Evolutionary conservation across 768 basidiomycete genomes (phyloP).

Genomic region (Kwoniella mangroviensis): DNA sequence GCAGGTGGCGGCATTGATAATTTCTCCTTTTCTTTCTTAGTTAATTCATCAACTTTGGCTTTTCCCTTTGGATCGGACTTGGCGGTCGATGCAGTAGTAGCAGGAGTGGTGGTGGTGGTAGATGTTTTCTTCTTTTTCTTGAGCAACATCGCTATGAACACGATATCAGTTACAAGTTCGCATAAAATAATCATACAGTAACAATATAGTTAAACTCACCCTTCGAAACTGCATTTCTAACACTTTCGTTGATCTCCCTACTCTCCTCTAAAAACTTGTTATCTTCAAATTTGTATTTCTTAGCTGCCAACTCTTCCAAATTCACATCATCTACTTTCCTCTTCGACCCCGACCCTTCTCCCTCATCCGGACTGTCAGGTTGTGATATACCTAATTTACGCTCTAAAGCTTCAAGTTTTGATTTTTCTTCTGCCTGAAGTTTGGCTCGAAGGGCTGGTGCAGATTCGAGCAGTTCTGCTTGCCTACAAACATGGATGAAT

Average conservation of each 20-base stretch:
- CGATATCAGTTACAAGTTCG: background rate
- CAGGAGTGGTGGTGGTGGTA: conserved; percentile 18
- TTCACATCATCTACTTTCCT: conserved; percentile 48
- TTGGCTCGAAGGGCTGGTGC: conserved; percentile 82
- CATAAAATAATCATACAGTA: background rate
- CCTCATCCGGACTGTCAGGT: conserved; percentile 12
- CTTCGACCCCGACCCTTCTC: conserved; percentile 14
- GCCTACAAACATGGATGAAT: conserved; percentile 26
- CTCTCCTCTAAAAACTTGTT: conserved; percentile 90
- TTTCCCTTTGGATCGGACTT: conserved; percentile 13
- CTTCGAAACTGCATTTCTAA: conserved; percentile 84
- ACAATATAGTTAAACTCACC: conserved; percentile 62
- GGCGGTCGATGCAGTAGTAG: background rate
- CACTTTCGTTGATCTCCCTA: conserved; percentile 84
- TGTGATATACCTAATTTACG: conserved; percentile 72
- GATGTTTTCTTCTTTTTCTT: conserved; percentile 54
- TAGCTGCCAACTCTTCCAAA: conserved; percentile 58
- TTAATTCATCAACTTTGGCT: conserved; percentile 22
- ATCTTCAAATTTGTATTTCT: conserved; percentile 90
- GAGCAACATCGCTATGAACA: conserved; percentile 37
- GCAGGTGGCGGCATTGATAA: conserved; percentile 47
- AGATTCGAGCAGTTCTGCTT: conserved; percentile 66
- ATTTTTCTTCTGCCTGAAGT: conserved; percentile 73
- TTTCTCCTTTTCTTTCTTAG: conserved; percentile 48
- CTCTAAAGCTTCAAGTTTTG: conserved; percentile 83